These are phyloP conservation scores for Blumeriella jaapii DNA, from an alignment of 2,329 filamentous ascomycete species.

Conservation along the genomic window DNA sequence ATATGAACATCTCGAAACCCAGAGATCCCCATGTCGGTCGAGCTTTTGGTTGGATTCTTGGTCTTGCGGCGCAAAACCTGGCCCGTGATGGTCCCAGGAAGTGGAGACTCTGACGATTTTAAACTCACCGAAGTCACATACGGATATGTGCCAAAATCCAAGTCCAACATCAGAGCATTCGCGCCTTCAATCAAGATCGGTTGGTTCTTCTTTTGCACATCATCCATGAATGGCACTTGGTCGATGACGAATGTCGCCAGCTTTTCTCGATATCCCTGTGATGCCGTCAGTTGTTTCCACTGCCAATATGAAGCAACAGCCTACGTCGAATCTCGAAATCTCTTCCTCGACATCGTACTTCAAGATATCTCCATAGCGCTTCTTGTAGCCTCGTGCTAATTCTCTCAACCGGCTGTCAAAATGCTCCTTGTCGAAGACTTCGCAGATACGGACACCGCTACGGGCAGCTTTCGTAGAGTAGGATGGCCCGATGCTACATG, in stretches of 20 bases:
- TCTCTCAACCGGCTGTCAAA: constrained; percentile 56
- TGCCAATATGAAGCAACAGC: background rate
- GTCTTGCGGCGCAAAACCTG: too few species aligned
- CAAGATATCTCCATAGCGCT: constrained; percentile 56
- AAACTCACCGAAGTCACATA: constrained; percentile 20
- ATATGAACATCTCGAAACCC: too few species aligned
- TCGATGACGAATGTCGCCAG: constrained; percentile 54
- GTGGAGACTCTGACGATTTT: too few species aligned
- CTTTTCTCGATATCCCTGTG: constrained; percentile 37
- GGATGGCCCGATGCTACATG: constrained; percentile 36
- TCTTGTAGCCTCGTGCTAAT: constrained; percentile 49
- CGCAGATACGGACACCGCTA: constrained; percentile 52
- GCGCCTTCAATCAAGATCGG: constrained; percentile 60
- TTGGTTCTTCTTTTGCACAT: constrained; percentile 44
- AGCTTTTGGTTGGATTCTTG: too few species aligned
- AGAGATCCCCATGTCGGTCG: too few species aligned
- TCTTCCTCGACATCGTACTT: constrained; percentile 59
- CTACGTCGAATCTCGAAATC: constrained; percentile 44
- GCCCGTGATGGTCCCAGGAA: too few species aligned
- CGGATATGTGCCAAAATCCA: constrained; percentile 44
- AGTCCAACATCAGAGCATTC: constrained; percentile 55
- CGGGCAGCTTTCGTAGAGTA: constrained; percentile 51
- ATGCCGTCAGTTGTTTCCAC: background rate
- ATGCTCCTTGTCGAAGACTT: constrained; percentile 53
- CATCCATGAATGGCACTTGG: constrained; percentile 46